phyloP scores from a whole-genome alignment of 805 yeast genomes.

The Hanseniaspora mollemarum region DNA sequence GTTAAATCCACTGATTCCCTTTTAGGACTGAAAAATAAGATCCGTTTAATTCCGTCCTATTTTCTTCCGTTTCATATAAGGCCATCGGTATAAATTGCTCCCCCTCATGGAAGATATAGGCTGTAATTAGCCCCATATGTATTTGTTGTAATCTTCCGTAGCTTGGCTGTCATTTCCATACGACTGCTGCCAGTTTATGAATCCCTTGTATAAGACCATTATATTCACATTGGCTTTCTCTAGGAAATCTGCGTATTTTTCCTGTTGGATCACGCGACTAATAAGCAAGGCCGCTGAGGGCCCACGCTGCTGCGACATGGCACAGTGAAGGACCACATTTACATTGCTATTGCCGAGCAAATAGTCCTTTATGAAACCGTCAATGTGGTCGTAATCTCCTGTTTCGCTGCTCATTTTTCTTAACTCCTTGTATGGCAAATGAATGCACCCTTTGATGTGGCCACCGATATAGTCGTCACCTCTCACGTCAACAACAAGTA shows the following conservation, averaged over 20 bases:
- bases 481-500: slow-evolving; percentile 64
- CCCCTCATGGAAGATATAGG: too few relatives aligned
- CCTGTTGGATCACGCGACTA: slow-evolving; percentile 26
- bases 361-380: slow-evolving; percentile 29
- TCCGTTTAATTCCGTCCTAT: neutral
- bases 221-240: slow-evolving; percentile 36
- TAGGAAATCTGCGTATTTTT: slow-evolving; percentile 17
- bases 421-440: slow-evolving; percentile 23
- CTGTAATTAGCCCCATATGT: slow-evolving; percentile 29
- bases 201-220: slow-evolving; percentile 75
- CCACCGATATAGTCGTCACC: slow-evolving; percentile 74
- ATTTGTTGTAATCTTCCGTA: slow-evolving; percentile 50
- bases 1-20: too few relatives aligned
- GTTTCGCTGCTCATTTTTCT: neutral
- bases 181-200: slow-evolving; percentile 64
- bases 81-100: neutral
- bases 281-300: slow-evolving; percentile 70
- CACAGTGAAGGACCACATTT: slow-evolving; percentile 68
- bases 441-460: slow-evolving; percentile 23
- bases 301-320: slow-evolving; percentile 81
- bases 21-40: too few relatives aligned
- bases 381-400: slow-evolving; percentile 44
- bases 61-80: too few relatives aligned
- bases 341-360: slow-evolving; percentile 35
- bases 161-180: slow-evolving; percentile 57